Evolutionary conservation across 2,329 filamentous ascomycete species (phyloP), one percentile per base, ranked within the genome.

Genomic region (Byssoonygena ceratinophila): DNA sequence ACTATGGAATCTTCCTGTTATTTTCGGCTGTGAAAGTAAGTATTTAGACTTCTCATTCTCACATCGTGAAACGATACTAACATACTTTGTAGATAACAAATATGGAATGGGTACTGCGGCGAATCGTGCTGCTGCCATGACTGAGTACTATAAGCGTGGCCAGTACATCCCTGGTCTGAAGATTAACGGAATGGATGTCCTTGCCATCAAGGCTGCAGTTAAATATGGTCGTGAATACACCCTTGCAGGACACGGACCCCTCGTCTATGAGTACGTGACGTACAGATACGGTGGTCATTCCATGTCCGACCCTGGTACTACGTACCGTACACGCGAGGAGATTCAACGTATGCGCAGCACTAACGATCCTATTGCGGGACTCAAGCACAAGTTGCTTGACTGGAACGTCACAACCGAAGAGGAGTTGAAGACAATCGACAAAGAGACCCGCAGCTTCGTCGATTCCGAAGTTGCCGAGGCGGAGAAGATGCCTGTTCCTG

Each of bases 61-160:
- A 43, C 16, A n/a, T 29, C 16, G 2, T 14, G 14, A 12, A 25
- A 16, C 31, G 18, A 22, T 7, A 16, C 44, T 70, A 59, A 71
- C 59, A 4, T 2, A 14, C 56, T 58, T 37, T 39, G 16, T 56
- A 95, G 90, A 98, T 82, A 98, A 98, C 85, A 98, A 98, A 76
- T 98, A 98, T 72, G 92, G 92, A 72, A 98, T 98, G 92, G 92
- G 92, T 75, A 98, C 92, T 59, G 86, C 92, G 57, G 91, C 92
- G 61, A 84, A 85, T 74, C 89, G 92, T 66, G 90, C 92, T 57
- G 91, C 92, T 56, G 92, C 92, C 64, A 76, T 96, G 69, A 97
- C 92, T 71, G 92, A 98, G 73, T 98, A 98, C 84, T 97, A 98
- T 83, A 97, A 97, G 84, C 91, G 92, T 75, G 92, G 92, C 61